phyloP scores from a whole-genome alignment of 306 rosid genomes.

The Herpetospermum pedunculosum region DNA sequence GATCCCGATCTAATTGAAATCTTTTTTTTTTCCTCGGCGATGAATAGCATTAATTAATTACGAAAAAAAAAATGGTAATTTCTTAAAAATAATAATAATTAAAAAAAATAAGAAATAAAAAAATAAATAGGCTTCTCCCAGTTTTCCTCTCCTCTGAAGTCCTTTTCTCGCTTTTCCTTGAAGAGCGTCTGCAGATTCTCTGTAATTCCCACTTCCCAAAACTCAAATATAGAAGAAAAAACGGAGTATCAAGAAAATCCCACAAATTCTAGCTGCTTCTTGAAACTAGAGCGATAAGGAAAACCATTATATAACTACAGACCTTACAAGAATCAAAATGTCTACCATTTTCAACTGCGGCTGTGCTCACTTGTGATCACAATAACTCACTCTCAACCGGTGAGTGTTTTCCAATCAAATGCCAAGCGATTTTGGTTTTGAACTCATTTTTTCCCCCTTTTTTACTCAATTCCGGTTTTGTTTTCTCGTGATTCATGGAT shows the following conservation, averaged over 20 bases:
- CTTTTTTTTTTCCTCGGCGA: too few species aligned
- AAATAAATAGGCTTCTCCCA: neutral
- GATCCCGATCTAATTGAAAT: too few species aligned
- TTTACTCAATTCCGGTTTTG: conserved; percentile 13
- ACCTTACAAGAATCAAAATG: conserved; percentile 26
- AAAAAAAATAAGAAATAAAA: too few species aligned
- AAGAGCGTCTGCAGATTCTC: conserved; percentile 33
- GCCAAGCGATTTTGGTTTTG: neutral
- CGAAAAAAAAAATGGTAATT: too few species aligned
- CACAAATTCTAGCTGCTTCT: conserved; percentile 8
- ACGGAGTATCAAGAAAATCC: conserved; percentile 2
- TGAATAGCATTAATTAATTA: too few species aligned
- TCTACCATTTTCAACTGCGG: conserved; percentile 20
- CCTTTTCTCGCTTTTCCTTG: conserved; percentile 10
- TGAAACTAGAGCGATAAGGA: conserved; percentile 10
- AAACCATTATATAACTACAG: conserved; percentile 25
- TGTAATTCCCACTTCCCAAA: conserved; percentile 36
- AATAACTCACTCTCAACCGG: conserved; percentile 16
- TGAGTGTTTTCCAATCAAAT: conserved; percentile 27
- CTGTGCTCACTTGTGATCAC: conserved; percentile 24
- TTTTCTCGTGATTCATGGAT: conserved; percentile 21
- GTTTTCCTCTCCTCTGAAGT: neutral
- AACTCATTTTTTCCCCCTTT: neutral
- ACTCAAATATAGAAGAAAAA: conserved; percentile 4
- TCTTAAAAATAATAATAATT: too few species aligned